Evolutionary conservation across 2,329 filamentous ascomycete genomes (phyloP), one percentile per base, ranked within the genome.

Genomic region (Chaetomiaceae sp.): DNA sequence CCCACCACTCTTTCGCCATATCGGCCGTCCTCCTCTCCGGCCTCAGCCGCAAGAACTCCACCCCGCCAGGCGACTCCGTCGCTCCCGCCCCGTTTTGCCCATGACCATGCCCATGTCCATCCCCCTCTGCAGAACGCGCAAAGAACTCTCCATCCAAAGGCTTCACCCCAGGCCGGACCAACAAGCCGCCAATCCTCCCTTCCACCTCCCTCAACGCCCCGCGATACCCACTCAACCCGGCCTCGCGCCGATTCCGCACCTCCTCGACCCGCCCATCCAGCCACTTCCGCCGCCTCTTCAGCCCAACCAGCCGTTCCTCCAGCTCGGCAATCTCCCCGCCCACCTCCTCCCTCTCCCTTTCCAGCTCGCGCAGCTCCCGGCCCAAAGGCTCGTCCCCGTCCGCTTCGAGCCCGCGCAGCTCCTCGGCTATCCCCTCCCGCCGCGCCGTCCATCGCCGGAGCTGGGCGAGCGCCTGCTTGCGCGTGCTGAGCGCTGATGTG

Each of bases 1-100:
- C 75, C 82, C 85, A 90, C 76, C 86, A 87, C 13, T 84, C 77
- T 54, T 75, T 80, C 0, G 86, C 87, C 83, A 90, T 85, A 13
- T 81, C 80, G 1, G 85, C 65, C 0, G 86, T 90, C 42, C 87
- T 75, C 16, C 85, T 76, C 60, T 85, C 81, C 0, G 82, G 77
- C 0, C 82, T 79, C 7, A 90, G 71, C 2, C 75, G 72, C 32
- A 85, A 65, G 49, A 88, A 88, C 32, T 81, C 79, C 3, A 69
- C 54, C 0, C 78, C 78, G 1, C 68, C 71, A 0, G 70, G 62
- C 1, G 71, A 70, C 43, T 67, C 23, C 62, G 61, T 11, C 14
- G 62, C 61, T 11, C 55, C 58, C 1, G 58, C 55, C 5, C 63
- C 54, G 5, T 42, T 20, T 18, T 21, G 11, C n/a, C 21, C 14